These are phyloP conservation scores for Pseudomonodictys pantanalensis DNA, from an alignment of 495 filamentous ascomycete species.

Conservation along the genomic window DNA sequence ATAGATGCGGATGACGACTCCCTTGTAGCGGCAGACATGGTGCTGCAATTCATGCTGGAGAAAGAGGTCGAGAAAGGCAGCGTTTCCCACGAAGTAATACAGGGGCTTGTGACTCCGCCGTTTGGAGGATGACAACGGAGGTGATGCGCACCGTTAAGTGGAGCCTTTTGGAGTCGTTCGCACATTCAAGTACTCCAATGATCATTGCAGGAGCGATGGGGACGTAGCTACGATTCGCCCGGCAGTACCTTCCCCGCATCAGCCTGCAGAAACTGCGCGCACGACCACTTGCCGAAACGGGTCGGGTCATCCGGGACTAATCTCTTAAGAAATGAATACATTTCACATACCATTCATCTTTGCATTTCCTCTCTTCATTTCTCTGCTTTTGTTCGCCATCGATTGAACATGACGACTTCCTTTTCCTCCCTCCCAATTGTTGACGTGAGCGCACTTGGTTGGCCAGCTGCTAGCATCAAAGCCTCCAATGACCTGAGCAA, in stretches of 20 bases:
- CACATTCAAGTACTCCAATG: too few species aligned
- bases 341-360: too few species aligned
- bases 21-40: constrained; percentile 11
- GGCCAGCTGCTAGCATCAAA: constrained; percentile 17
- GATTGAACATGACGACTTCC: constrained; percentile 34
- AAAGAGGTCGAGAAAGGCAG: neutral
- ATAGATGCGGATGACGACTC: constrained; percentile 25
- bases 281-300: constrained; percentile 2
- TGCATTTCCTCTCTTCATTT: too few species aligned
- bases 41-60: constrained; percentile 15
- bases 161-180: neutral
- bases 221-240: too few species aligned
- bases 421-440: constrained; percentile 48
- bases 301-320: neutral
- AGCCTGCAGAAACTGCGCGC: neutral
- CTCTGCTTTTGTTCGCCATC: too few species aligned
- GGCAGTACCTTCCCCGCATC: neutral
- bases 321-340: neutral
- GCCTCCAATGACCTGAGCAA: constrained; percentile 35
- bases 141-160: neutral
- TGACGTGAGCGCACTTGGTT: constrained; percentile 41
- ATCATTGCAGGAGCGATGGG: too few species aligned
- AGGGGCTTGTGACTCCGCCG: constrained; percentile 16
- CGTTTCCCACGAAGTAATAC: neutral
- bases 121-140: constrained; percentile 2